Conservation (phyloP, 1,284 basidiomycete genomes). For the Cystobasidium slooffiae region DNA sequence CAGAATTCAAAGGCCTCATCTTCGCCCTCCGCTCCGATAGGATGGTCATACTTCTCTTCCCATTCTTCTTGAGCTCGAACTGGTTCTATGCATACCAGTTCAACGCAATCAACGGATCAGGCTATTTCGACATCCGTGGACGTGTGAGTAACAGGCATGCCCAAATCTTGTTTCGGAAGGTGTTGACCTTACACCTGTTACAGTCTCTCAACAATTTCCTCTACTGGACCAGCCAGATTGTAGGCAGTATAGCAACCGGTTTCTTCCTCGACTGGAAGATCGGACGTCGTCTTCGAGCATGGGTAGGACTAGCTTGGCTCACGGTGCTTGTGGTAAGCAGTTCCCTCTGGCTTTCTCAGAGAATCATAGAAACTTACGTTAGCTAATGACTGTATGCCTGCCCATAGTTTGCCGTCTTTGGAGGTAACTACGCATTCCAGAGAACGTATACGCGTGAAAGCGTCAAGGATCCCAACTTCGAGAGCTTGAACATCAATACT, state of each 20-base stretch:
- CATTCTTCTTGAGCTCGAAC: constrained; percentile 53
- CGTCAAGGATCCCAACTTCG: constrained; percentile 55
- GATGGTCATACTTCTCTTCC: constrained; percentile 51
- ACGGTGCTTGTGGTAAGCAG: constrained; percentile 14
- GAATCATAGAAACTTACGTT: too few relatives aligned
- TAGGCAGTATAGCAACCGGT: constrained; percentile 60
- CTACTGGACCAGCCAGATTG: constrained; percentile 56
- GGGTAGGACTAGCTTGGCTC: constrained; percentile 22
- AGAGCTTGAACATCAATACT: constrained; percentile 65
- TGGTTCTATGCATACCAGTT: constrained; percentile 50
- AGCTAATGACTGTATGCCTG: constrained; percentile 56
- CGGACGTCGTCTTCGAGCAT: constrained; percentile 25
- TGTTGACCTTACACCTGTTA: constrained; percentile 50
- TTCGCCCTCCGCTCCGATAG: constrained; percentile 47
- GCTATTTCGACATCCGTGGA: constrained; percentile 38
- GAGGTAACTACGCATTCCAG: constrained; percentile 35
- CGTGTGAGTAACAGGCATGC: not conserved
- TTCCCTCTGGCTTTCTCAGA: too few relatives aligned
- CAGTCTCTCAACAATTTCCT: constrained; percentile 55
- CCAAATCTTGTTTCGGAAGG: constrained; percentile 36
- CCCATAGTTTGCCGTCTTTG: constrained; percentile 34
- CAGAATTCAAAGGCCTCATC: constrained; percentile 49
- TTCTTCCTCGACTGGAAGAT: constrained; percentile 40
- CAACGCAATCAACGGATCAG: constrained; percentile 34
- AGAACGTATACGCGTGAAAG: constrained; percentile 65